Evolutionary conservation across 2,329 filamentous ascomycete genomes (phyloP).

Genomic region (Ophiostoma populinum): DNA sequence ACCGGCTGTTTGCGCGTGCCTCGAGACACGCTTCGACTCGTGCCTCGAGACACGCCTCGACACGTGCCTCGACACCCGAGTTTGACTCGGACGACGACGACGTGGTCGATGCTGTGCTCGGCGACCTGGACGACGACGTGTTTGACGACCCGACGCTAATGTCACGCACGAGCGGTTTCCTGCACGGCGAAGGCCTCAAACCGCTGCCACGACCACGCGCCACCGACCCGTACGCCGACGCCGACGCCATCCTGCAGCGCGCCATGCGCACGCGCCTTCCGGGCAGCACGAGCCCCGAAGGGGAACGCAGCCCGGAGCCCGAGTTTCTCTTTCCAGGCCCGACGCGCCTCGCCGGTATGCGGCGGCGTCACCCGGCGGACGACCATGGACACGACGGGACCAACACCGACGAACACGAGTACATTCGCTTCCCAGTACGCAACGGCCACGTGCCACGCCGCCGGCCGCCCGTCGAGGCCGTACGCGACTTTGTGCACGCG

Average conservation of each 20-base stretch:
- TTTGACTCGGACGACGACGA: conserved; percentile 19
- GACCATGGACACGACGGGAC: too few relatives aligned
- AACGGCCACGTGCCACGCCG: conserved; percentile 82
- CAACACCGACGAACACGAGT: too few relatives aligned
- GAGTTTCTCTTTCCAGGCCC: conserved; percentile 19
- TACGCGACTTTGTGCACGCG: conserved; percentile 44
- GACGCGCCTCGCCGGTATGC: conserved; percentile 1
- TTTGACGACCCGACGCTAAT: conserved; percentile 3
- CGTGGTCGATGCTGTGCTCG: conserved; percentile 15
- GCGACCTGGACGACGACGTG: conserved; percentile 7
- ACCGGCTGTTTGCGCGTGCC: background rate
- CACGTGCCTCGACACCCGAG: conserved; percentile 18
- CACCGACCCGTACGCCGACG: conserved; percentile 9
- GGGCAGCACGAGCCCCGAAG: conserved; percentile 37
- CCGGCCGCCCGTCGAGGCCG: conserved; percentile 65
- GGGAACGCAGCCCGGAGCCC: conserved; percentile 31
- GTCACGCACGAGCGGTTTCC: background rate
- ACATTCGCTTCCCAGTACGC: conserved; percentile 73
- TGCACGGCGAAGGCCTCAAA: conserved; percentile 7
- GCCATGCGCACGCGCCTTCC: conserved; percentile 39
- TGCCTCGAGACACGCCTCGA: conserved; percentile 1
- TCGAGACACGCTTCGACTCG: too few relatives aligned
- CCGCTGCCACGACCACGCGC: background rate
- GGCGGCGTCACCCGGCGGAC: too few relatives aligned
- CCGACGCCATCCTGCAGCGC: conserved; percentile 26